Conservation (phyloP, 2,329 filamentous ascomycete species). For the Alternaria rosae region DNA sequence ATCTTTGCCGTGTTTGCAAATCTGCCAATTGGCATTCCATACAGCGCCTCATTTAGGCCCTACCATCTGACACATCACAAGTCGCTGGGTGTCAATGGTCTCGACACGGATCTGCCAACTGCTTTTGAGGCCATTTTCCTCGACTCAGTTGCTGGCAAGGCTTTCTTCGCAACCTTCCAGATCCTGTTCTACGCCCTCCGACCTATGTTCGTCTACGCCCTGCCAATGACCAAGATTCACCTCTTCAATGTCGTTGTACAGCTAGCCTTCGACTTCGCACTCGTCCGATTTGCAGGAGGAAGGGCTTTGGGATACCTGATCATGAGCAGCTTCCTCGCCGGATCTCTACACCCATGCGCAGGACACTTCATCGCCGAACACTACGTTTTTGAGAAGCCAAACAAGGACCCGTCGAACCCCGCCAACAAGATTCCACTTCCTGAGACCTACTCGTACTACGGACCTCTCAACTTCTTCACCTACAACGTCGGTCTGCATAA, state of each 20-base stretch:
- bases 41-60: conserved; percentile 95
- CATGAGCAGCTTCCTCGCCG: conserved; percentile 89
- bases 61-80: conserved; percentile 99
- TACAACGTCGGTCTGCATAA: conserved; percentile 99
- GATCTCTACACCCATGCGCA: conserved; percentile 90
- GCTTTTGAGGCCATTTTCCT: conserved; percentile 90
- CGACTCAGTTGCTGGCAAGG: conserved; percentile 93
- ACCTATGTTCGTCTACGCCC: conserved; percentile 90
- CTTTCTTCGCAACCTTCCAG: conserved; percentile 99
- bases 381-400: conserved; percentile 57
- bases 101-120: conserved; percentile 95
- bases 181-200: conserved; percentile 98
- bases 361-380: conserved; percentile 99
- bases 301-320: conserved; percentile 82
- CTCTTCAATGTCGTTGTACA: conserved; percentile 81
- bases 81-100: conserved; percentile 92
- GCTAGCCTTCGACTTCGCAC: conserved; percentile 74
- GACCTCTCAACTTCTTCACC: conserved; percentile 86
- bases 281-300: conserved; percentile 68
- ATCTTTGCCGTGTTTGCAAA: conserved; percentile 93
- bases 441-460: conserved; percentile 98
- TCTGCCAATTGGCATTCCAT: conserved; percentile 92
- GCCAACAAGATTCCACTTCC: conserved; percentile 65
- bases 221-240: conserved; percentile 87
- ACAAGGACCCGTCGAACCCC: conserved; percentile 66